Base-by-base conservation (phyloP, 2,329 filamentous ascomycete species). In the Chrysosporium keratinophilum region DNA sequence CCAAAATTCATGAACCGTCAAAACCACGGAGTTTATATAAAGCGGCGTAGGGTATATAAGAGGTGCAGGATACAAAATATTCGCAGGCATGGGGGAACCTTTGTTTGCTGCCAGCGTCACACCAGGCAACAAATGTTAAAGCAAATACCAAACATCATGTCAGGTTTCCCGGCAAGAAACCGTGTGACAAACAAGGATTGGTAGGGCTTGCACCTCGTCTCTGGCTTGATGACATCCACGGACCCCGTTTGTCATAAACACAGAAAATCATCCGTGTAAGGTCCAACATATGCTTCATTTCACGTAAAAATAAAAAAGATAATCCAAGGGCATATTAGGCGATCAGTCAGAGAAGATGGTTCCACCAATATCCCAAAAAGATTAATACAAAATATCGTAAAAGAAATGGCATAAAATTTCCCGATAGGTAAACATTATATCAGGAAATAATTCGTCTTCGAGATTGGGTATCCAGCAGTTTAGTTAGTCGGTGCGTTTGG, bases 361-460 rank as follows among this genome's bases (percentile, higher is more conserved):
- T 23, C 42, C 42, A 46, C 43, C 51, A 54, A 23, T 37, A 49
- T 20, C 39, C 37, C 51, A 48, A 48, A 46, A 23, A 17, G n/a
- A 54, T 54, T 54, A 54, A 49, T 49, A 54, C 35, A 54, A 42
- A 23, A 20, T 42, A 41, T 54, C 50, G 42, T 52, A 52, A 46
- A 39, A 15, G 46, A 46, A 41, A 19, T 37, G 50, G 35, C 42
- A 46, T 52, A 37, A 46, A 41, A 20, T 19, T 15, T 28, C 23
- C 50, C 19, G 33, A 52, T 52, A 52, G 40, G 35, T 28, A 39
- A 44, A 34, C 42, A 40, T 52, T 11, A 46, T 52, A 52, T 33
- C 34, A 33, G 41, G 33, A 40, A 15, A 20, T 46, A 40, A 20
- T 39, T 52, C 31, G 41, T 10, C 14, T n/a, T 20, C 20, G 23